Conservation (phyloP, 352 stramenopile species). For the Pythium grandisporangium region DNA sequence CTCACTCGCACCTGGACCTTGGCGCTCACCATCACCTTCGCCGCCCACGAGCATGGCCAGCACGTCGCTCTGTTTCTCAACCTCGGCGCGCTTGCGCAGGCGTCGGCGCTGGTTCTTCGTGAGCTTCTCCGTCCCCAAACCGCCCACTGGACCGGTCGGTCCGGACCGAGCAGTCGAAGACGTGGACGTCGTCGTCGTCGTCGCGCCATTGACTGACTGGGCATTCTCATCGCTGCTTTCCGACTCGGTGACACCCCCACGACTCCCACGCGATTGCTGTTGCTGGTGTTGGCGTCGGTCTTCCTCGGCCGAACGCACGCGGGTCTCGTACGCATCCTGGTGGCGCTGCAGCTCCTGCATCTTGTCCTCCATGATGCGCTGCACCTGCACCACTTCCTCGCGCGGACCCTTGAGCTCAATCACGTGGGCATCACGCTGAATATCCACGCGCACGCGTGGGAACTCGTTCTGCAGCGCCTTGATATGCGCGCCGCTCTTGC, state of each 20-base stretch:
- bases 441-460: conserved; percentile 50
- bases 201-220: too few species aligned
- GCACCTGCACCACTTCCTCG: conserved; percentile 38
- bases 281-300: conserved; percentile 13
- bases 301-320: conserved; percentile 23
- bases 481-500: conserved; percentile 76
- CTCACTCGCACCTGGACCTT: too few species aligned
- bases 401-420: conserved; percentile 50
- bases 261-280: conserved; percentile 4
- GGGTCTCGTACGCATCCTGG: conserved; percentile 36
- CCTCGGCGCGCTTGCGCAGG: conserved; percentile 71
- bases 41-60: conserved; percentile 47
- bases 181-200: conserved; percentile 3
- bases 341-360: conserved; percentile 46
- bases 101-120: conserved; percentile 77
- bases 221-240: conserved; percentile 38
- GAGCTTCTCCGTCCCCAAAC: conserved; percentile 28
- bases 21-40: conserved; percentile 14
- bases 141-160: conserved; percentile 26
- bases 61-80: conserved; percentile 55
- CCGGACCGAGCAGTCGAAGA: conserved; percentile 4
- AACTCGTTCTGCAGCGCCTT: conserved; percentile 56
- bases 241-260: background rate
- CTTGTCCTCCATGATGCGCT: conserved; percentile 62
- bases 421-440: conserved; percentile 30